Base-by-base conservation (phyloP, 257 asterid genomes). In the Solanum acaule region DNA sequence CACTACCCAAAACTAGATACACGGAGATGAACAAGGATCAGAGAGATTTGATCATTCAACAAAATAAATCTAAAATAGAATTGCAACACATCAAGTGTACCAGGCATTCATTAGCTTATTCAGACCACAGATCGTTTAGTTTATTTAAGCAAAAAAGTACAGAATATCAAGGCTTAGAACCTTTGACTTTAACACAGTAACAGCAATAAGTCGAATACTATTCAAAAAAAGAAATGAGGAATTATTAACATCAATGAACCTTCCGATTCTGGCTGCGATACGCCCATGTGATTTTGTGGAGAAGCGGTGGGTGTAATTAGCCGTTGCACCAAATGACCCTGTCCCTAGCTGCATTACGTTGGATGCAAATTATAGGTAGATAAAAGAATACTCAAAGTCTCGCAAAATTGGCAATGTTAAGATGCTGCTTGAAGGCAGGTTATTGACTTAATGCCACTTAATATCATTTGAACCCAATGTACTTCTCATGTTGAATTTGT, bases 201-300 rank as follows among this genome's bases (percentile, higher is more conserved):
- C 2, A 18, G 44, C 29, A 14, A 82, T 20, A 49, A 49, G 31
- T 46, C 1, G 12, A 82, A 82, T 20, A 29, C 65, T 10, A 18
- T 29, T 56, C 70, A 49, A 49, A 29, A 34, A 40, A 77, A 31
- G 27, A 81, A 18, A 52, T 49, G 86, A 49, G 44, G 70, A 82
- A 49, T 20, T 82, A 29, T 82, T 31, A 31, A 49, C 70, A 82
- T 82, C 83, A 86, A 71, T 88, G n/a, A 8, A 97, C 99, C 99
- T 96, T 92, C 99, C 99, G 81, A 96, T 89, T 88, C 90, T 93
- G 86, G 98, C 99, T 46, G 93, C 92, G 87, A 96, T 90, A 29
- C 98, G 98, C 68, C 98, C 99, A 78, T 97, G 99, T 27, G 99
- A 96, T 88, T 94, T 97, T 71, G 97, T 79, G 89, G 99, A 96